A percentile compares a stretch with the other conserved stretches of the same genome.
phyloP scores from a whole-genome alignment of 805 yeast genomes.

The Lipomyces spencermartinsiae region DNA sequence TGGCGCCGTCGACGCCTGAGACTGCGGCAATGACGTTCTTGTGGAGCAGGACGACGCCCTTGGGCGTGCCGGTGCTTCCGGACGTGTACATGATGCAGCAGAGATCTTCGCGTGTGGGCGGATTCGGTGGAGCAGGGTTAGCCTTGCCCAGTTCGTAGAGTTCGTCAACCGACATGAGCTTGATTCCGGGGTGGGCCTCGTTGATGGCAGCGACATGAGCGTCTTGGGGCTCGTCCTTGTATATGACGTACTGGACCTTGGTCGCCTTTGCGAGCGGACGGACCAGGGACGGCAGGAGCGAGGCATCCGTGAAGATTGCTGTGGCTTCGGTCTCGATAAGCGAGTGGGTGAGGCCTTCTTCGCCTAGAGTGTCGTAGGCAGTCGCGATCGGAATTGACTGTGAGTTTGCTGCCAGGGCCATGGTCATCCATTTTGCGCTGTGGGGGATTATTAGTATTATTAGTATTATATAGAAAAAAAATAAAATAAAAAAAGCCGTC shows the following conservation, averaged over 20 bases:
- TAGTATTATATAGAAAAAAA: no score
- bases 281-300: slow-evolving; percentile 67
- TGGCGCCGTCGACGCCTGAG: slow-evolving; percentile 71
- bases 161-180: slow-evolving; percentile 69
- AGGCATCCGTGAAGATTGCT: slow-evolving; percentile 85
- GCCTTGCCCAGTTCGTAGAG: slow-evolving; percentile 62
- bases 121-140: slow-evolving; percentile 51
- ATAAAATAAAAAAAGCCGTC: no score
- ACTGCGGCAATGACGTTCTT: slow-evolving; percentile 79
- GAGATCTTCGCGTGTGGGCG: slow-evolving; percentile 63
- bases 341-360: slow-evolving; percentile 76
- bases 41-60: slow-evolving; percentile 77
- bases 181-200: slow-evolving; percentile 76
- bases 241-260: slow-evolving; percentile 70
- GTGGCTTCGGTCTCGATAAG: slow-evolving; percentile 78
- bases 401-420: slow-evolving; percentile 59
- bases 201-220: slow-evolving; percentile 57
- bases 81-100: slow-evolving; percentile 88
- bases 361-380: slow-evolving; percentile 95
- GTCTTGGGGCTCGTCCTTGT: slow-evolving; percentile 58
- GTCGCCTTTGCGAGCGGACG: slow-evolving; percentile 73
- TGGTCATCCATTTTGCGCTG: slow-evolving; percentile 35
- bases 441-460: background rate
- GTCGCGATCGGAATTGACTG: slow-evolving; percentile 89
- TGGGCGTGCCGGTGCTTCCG: slow-evolving; percentile 85